Conservation (phyloP, 441 rosid species). For the Gossypium gossypioides region DNA sequence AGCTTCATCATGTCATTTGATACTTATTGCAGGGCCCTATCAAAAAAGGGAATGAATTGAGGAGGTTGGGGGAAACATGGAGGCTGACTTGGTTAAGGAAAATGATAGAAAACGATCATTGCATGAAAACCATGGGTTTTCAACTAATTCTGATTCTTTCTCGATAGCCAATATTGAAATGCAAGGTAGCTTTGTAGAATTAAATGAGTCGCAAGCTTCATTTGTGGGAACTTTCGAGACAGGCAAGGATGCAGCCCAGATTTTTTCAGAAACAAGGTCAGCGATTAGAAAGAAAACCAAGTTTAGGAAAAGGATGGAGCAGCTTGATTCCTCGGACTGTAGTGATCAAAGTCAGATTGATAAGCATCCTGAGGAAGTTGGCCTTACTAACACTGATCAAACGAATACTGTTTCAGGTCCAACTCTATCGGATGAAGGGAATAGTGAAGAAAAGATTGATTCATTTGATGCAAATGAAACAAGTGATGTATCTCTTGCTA, state of each 20-base stretch:
- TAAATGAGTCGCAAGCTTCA: constrained; percentile 15
- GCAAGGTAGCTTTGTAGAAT: constrained; percentile 11
- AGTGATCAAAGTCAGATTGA: constrained; percentile 6
- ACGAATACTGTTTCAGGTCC: constrained; percentile 6
- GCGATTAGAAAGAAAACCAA: constrained; percentile 6
- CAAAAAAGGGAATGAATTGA: constrained; percentile 1
- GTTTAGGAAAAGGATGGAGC: constrained; percentile 9
- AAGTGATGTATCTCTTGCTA: constrained; percentile 13
- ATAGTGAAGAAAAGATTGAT: constrained; percentile 12
- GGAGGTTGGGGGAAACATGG: constrained; percentile 15
- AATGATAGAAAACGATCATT: constrained; percentile 4
- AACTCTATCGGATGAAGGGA: constrained; percentile 16
- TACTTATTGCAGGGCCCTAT: not conserved
- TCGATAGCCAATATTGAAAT: constrained; percentile 5
- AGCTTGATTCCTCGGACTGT: constrained; percentile 4
- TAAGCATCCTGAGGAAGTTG: constrained; percentile 22
- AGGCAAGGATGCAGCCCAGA: constrained; percentile 6
- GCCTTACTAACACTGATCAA: not conserved
- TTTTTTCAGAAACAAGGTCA: constrained; percentile 12
- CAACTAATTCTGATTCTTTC: constrained; percentile 4
- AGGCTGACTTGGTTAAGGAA: constrained; percentile 16
- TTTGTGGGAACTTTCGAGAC: constrained; percentile 12
- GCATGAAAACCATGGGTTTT: constrained; percentile 15
- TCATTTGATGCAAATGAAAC: constrained; percentile 14
- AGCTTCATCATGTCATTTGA: not conserved